phyloP scores from a whole-genome alignment of 768 basidiomycete species.

The Galerina marginata region DNA sequence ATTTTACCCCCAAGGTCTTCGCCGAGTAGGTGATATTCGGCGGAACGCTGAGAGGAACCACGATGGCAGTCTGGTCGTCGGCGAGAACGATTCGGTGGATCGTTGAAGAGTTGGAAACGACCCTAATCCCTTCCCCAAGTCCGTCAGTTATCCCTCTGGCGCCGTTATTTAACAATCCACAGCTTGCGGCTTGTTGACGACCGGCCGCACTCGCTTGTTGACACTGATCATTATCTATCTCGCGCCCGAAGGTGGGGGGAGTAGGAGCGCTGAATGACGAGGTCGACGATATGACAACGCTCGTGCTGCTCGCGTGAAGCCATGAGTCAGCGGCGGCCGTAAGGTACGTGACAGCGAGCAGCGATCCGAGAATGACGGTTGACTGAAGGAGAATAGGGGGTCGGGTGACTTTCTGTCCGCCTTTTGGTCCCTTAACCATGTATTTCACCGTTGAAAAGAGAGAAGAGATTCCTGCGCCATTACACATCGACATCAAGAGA shows the following conservation, averaged over 20 bases:
- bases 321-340: conserved; percentile 9
- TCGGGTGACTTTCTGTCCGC: background rate
- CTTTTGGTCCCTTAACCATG: background rate
- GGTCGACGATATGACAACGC: background rate
- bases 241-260: background rate
- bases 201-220: background rate
- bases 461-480: conserved; percentile 3
- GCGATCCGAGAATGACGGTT: conserved; percentile 2
- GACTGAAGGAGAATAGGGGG: conserved; percentile 7
- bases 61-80: conserved; percentile 10
- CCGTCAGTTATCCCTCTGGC: background rate
- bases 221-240: conserved; percentile 4
- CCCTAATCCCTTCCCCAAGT: conserved; percentile 4
- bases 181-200: background rate
- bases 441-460: background rate
- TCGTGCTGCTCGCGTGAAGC: conserved; percentile 9
- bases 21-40: conserved; percentile 3
- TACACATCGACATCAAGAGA: background rate
- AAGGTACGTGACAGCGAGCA: conserved; percentile 4
- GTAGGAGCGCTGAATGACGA: background rate
- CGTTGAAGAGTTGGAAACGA: conserved; percentile 1
- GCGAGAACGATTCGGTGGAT: conserved; percentile 2
- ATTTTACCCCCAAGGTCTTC: conserved; percentile 1
- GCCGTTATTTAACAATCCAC: conserved; percentile 3
- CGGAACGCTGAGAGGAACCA: conserved; percentile 6